phyloP scores from a whole-genome alignment of 768 basidiomycete species.

The Austroboletus eburneus region DNA sequence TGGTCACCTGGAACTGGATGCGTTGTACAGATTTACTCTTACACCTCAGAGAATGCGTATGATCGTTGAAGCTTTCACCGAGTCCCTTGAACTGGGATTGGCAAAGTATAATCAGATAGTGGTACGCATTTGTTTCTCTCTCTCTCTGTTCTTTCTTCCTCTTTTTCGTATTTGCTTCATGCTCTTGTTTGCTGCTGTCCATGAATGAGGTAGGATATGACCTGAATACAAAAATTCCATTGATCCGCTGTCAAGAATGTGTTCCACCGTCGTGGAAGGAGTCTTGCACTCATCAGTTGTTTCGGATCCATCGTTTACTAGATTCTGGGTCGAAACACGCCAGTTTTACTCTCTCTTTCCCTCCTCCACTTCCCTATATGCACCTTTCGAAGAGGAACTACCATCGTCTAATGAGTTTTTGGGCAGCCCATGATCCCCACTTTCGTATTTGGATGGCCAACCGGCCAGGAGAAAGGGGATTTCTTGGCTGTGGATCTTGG shows the following conservation, averaged over 20 bases:
- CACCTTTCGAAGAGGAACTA: background rate
- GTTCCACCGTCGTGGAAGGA: background rate
- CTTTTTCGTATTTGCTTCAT: constrained; percentile 5
- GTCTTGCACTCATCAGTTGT: background rate
- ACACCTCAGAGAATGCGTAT: constrained; percentile 92
- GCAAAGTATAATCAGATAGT: constrained; percentile 81
- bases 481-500: constrained; percentile 89
- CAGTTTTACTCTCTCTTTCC: background rate
- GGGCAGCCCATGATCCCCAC: constrained; percentile 92
- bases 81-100: constrained; percentile 83
- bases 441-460: constrained; percentile 94
- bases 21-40: constrained; percentile 63
- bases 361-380: background rate
- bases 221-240: constrained; percentile 1
- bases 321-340: background rate
- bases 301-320: background rate
- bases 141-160: background rate
- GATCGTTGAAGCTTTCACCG: constrained; percentile 95
- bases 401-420: constrained; percentile 11
- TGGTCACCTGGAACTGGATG: background rate
- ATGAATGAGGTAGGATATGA: constrained; percentile 2
- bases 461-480: constrained; percentile 83
- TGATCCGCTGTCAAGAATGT: background rate
- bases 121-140: constrained; percentile 49
- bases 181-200: constrained; percentile 1